Conservation (phyloP, 2,329 filamentous ascomycete genomes). For the Lecanosticta acicola region DNA sequence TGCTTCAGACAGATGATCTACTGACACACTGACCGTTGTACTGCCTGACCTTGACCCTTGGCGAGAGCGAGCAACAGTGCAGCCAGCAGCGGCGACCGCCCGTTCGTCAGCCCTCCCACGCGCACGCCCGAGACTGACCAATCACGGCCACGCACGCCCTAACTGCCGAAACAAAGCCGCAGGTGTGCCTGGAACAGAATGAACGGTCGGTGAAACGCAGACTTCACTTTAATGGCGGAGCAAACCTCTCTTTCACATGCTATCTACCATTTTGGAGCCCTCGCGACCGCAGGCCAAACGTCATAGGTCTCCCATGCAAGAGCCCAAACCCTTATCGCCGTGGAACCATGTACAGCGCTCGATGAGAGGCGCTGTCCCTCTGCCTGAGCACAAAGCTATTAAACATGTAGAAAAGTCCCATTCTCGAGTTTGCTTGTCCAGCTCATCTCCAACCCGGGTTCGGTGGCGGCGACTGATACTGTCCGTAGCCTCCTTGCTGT, state of each 20-base stretch:
- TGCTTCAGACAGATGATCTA: neutral
- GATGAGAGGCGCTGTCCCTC: no score
- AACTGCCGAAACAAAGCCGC: neutral
- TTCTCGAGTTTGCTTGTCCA: neutral
- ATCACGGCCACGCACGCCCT: neutral
- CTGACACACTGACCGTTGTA: neutral
- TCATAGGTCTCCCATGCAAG: neutral
- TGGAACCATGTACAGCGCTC: neutral
- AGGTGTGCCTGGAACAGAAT: no score
- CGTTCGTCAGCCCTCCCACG: neutral
- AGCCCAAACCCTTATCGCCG: neutral
- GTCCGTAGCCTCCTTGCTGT: constrained; percentile 19
- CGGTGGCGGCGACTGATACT: constrained; percentile 21
- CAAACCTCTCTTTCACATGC: neutral
- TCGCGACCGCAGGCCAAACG: no score
- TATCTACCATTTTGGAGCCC: neutral
- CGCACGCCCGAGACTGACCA: neutral
- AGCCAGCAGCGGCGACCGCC: neutral
- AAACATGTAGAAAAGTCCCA: neutral
- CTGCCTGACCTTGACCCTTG: no score
- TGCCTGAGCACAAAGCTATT: neutral
- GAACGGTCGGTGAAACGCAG: no score
- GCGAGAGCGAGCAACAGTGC: no score
- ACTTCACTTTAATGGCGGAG: no score
- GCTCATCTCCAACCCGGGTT: constrained; percentile 26